Conservation (phyloP, 768 basidiomycete genomes). For the Pholiota conissans region DNA sequence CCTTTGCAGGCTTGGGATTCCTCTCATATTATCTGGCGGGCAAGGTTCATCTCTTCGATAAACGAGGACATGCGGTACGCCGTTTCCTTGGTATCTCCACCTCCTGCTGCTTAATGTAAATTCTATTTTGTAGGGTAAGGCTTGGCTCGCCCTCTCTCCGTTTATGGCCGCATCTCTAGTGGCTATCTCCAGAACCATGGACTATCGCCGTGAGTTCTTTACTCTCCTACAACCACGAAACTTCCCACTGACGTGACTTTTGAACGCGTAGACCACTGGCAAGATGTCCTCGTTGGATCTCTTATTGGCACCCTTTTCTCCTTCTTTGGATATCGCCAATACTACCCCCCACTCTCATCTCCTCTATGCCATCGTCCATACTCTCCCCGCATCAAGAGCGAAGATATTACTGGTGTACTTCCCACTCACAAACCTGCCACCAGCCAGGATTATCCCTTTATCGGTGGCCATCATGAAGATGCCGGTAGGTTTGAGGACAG, state of each 20-base stretch:
- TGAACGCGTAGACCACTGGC: conserved; percentile 76
- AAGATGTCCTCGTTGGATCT: conserved; percentile 83
- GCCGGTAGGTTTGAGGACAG: conserved; percentile 7
- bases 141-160: conserved; percentile 82
- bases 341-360: conserved; percentile 74
- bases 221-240: not conserved
- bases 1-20: conserved; percentile 92
- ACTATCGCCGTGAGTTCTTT: conserved; percentile 70
- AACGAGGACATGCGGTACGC: conserved; percentile 67
- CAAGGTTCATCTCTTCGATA: conserved; percentile 89
- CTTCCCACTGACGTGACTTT: conserved; percentile 6
- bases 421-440: conserved; percentile 29
- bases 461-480: not conserved
- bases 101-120: not conserved
- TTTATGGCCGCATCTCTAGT: conserved; percentile 76
- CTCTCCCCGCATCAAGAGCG: conserved; percentile 60
- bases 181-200: conserved; percentile 89
- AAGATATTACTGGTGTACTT: conserved; percentile 40
- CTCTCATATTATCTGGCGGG: conserved; percentile 87
- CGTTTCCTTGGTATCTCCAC: not conserved
- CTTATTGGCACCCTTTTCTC: conserved; percentile 70
- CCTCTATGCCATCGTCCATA: conserved; percentile 68
- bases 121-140: conserved; percentile 52
- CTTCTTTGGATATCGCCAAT: conserved; percentile 80
- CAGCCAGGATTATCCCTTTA: conserved; percentile 4